Evolutionary conservation across 2,329 filamentous ascomycete species (phyloP).

Genomic region (Nothomitra cinnamomea): DNA sequence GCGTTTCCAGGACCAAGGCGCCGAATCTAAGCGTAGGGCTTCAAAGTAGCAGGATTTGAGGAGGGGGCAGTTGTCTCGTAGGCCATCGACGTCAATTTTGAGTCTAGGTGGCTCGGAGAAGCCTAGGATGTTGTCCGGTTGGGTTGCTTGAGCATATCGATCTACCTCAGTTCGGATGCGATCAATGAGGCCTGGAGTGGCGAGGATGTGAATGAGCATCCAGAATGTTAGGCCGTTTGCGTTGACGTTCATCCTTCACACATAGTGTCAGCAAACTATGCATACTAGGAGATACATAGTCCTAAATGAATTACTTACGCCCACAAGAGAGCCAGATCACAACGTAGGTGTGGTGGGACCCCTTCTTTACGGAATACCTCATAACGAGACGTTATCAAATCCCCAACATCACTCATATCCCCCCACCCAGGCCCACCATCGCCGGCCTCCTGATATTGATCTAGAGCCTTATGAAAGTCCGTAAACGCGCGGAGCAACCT

Average conservation of each 20-base stretch:
- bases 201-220: constrained; percentile 21
- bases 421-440: constrained; percentile 19
- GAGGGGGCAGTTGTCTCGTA: constrained; percentile 27
- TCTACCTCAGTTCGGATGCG: constrained; percentile 20
- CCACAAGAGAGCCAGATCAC: constrained; percentile 36
- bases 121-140: constrained; percentile 13
- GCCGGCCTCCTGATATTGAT: constrained; percentile 16
- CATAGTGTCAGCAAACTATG: neutral
- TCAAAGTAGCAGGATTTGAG: constrained; percentile 30
- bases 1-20: constrained; percentile 25
- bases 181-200: constrained; percentile 11
- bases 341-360: constrained; percentile 22
- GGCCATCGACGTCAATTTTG: constrained; percentile 22
- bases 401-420: constrained; percentile 19
- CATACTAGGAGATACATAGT: neutral
- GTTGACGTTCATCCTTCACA: constrained; percentile 29
- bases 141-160: constrained; percentile 16
- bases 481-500: constrained; percentile 8
- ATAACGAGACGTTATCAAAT: constrained; percentile 17
- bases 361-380: constrained; percentile 16
- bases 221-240: constrained; percentile 26
- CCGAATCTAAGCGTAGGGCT: constrained; percentile 26
- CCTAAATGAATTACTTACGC: constrained; percentile 14
- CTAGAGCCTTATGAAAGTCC: constrained; percentile 17
- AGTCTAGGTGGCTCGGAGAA: constrained; percentile 27